Evolutionary conservation across 1,284 basidiomycete genomes (phyloP), one percentile per base, ranked within the genome.

Genomic region (Kwoniella shivajii): DNA sequence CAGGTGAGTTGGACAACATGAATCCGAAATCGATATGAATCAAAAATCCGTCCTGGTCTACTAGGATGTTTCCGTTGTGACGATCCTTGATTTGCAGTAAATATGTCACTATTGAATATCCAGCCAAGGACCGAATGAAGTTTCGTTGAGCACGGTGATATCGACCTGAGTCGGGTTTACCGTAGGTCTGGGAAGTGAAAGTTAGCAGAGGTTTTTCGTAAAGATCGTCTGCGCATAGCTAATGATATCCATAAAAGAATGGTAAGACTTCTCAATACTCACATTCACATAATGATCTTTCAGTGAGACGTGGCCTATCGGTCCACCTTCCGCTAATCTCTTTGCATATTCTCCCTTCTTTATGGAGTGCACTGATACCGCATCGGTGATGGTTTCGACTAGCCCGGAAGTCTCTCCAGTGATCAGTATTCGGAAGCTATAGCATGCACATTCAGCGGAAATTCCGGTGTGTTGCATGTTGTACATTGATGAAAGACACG

Each of bases 21-120:
- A 99, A 99, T 0, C 96, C 96, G 76, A 99, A 99, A 78, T 99
- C 96, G 65, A 98, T 98, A 76, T 98, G 74, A 45, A 78, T 76
- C 38, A 75, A 81, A 68, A 96, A 94, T 0, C 96, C 96, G 46
- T 96, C 90, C 50, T 91, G 85, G 76, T 99, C 96, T 36, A 99
- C 81, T 4, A 99, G 84, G 58, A 99, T 99, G 74, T 99, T 99
- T 44, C 96, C 96, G 70, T 99, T 99, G 74, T 99, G 96, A 24
- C 96, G 85, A 78, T 99, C 95, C 78, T 99, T 99, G 78, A 99
- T 90, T 80, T 99, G 96, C 3, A 99, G 84, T 22, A 99, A 85
- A 76, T 92, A 98, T 11, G 92, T 94, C 43, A 98, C 87, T 59
- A 99, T 83, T 1, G 92, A 96, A 77, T 98, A 99, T 11, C 91